These are phyloP conservation scores for Podaxis sp. DNA, from an alignment of 768 basidiomycete species.

Conservation along the genomic window DNA sequence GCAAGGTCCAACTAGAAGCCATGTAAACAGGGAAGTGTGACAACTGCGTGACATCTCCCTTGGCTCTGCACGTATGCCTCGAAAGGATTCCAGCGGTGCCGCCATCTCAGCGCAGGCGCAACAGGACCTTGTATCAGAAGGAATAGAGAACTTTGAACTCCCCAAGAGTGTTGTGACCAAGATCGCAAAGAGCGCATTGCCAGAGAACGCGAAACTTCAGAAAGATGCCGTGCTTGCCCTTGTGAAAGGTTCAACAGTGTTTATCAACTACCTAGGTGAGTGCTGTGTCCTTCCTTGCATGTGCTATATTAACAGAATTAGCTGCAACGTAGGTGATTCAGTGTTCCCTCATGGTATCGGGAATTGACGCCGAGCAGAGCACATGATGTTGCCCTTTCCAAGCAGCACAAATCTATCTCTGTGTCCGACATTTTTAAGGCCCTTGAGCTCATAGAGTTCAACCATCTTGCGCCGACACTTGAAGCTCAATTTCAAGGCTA, in stretches of 20 bases:
- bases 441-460: slow-evolving; percentile 73
- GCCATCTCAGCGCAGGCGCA: slow-evolving; percentile 69
- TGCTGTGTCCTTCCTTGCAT: slow-evolving; percentile 1
- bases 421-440: slow-evolving; percentile 89
- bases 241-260: slow-evolving; percentile 87
- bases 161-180: slow-evolving; percentile 80
- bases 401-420: slow-evolving; percentile 85
- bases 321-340: slow-evolving; percentile 43
- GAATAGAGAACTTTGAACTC: slow-evolving; percentile 86
- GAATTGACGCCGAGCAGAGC: slow-evolving; percentile 46
- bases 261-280: slow-evolving; percentile 90
- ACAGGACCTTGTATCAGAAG: slow-evolving; percentile 75
- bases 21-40: not conserved
- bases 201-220: slow-evolving; percentile 80
- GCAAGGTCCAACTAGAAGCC: not conserved
- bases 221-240: slow-evolving; percentile 86
- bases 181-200: slow-evolving; percentile 84
- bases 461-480: slow-evolving; percentile 60
- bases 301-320: slow-evolving; percentile 14
- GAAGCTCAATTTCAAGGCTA: slow-evolving; percentile 62
- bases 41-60: not conserved
- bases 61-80: slow-evolving; percentile 46
- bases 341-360: not conserved
- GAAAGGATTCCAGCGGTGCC: slow-evolving; percentile 55
- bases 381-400: slow-evolving; percentile 80